Base-by-base conservation (phyloP, 495 filamentous ascomycete species). In the Halenospora varia region DNA sequence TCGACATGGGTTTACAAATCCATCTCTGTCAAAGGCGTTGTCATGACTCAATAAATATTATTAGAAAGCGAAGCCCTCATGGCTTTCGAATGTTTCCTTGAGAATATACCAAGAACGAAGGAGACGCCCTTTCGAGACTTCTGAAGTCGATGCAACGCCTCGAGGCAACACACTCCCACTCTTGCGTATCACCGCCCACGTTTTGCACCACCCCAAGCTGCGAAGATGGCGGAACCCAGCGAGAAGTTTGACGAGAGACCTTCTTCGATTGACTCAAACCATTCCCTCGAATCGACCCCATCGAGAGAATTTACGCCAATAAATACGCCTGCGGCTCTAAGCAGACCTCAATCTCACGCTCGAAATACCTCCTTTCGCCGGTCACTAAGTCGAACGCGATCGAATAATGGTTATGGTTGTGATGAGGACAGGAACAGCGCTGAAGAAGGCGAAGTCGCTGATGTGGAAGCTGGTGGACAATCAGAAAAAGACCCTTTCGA, bases 371-470 rank as follows among this genome's bases (percentile, higher is more conserved):
- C 57, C 0, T 25, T 29, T 9, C 25, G 58, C 15, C 29, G 26
- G 22, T 45, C 59, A 56, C 65, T 62, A 39, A 57, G 55, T 72
- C 25, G 77, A 68, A 60, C 75, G 62, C 68, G 81, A 62, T 86
- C 83, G 35, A 75, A 85, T 59, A 88, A 85, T 65, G 85, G 79
- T 10, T 78, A 84, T 61, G 85, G 85, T 10, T 75, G 74, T 49
- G 83, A 82, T 51, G 63, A 19, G 10, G 45, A 56, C 3, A n/a
- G n/a, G n/a, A 26, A 51, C 22, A 51, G 19, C 40, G 66, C 72
- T 6, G 69, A 71, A 13, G 70, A 74, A 42, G 60, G 70, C 13
- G 66, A 70, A 13, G 65, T 62, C 6, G 61, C 65, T 18, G 66
- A 70, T n/a, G 62, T 51, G 35, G 45, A 54, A 55, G 57, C 53